phyloP scores from a whole-genome alignment of 1,139 yeast species.

The Suhomyces terraborum region DNA sequence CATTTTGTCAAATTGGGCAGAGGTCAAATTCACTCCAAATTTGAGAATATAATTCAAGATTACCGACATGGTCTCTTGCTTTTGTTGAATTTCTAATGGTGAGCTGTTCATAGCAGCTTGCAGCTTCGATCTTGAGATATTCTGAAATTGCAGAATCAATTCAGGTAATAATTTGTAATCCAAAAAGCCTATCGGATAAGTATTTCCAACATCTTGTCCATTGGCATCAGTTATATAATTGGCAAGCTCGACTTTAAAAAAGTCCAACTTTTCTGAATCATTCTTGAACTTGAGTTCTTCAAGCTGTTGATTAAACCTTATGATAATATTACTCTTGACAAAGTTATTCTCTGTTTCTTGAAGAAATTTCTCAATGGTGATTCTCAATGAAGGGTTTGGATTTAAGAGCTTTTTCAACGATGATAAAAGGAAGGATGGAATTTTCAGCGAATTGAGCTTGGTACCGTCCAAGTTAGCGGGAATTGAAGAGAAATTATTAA shows the following conservation, averaged over 20 bases:
- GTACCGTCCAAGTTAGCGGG: conserved; percentile 10
- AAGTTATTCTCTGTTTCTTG: conserved; percentile 41
- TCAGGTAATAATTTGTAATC: conserved; percentile 71
- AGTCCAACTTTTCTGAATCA: conserved; percentile 52
- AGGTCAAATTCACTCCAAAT: conserved; percentile 43
- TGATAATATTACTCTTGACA: conserved; percentile 43
- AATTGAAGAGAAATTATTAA: conserved; percentile 15
- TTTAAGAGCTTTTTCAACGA: conserved; percentile 27
- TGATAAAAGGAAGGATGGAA: conserved; percentile 16
- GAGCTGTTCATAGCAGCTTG: conserved; percentile 25
- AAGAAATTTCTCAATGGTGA: conserved; percentile 52
- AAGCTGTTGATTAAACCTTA: conserved; percentile 50
- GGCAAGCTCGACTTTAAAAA: conserved; percentile 50
- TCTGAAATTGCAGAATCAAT: conserved; percentile 42
- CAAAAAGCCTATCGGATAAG: conserved; percentile 60
- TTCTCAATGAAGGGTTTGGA: conserved; percentile 41
- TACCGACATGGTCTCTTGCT: conserved; percentile 44
- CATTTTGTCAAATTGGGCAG: conserved; percentile 42
- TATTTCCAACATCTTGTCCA: conserved; percentile 21
- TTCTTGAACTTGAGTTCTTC: conserved; percentile 54
- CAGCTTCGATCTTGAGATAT: conserved; percentile 24
- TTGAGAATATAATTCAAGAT: conserved; percentile 50
- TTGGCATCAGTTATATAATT: conserved; percentile 22
- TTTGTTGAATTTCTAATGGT: conserved; percentile 32
- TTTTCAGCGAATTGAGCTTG: conserved; percentile 6